A percentile compares a stretch with the other conserved stretches of the same genome.
Conservation (phyloP, 1,139 yeast species). For the Pichia sp. region DNA sequence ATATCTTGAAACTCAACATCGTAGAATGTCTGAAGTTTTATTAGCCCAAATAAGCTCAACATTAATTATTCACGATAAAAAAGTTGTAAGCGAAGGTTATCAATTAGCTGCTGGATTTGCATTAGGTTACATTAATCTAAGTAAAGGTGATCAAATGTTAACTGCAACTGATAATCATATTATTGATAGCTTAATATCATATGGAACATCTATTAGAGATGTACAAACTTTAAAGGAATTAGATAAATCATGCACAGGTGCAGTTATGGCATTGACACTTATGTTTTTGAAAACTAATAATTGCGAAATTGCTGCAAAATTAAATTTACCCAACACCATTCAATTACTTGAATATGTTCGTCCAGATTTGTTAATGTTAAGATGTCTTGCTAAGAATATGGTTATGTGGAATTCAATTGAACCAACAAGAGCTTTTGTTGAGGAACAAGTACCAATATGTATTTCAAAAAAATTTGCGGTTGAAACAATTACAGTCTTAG, state of each 20-base stretch:
- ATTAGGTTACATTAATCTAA: slow-evolving; percentile 80
- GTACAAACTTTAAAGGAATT: slow-evolving; percentile 57
- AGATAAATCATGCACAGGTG: slow-evolving; percentile 78
- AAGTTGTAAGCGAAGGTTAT: slow-evolving; percentile 70
- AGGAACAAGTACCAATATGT: slow-evolving; percentile 45
- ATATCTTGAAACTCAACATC: slow-evolving; percentile 70
- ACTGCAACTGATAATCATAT: slow-evolving; percentile 66
- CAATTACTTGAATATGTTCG: slow-evolving; percentile 66
- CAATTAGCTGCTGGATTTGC: slow-evolving; percentile 86
- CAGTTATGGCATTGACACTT: slow-evolving; percentile 68
- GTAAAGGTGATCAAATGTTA: slow-evolving; percentile 60
- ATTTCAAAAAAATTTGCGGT: slow-evolving; percentile 24
- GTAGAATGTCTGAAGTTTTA: slow-evolving; percentile 81
- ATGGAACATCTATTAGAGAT: slow-evolving; percentile 63
- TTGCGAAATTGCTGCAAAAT: slow-evolving; percentile 50
- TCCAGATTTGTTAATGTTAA: slow-evolving; percentile 69
- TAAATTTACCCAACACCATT: slow-evolving; percentile 57
- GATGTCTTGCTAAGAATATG: slow-evolving; percentile 62
- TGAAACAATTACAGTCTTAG: slow-evolving; percentile 31
- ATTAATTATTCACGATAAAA: slow-evolving; percentile 51
- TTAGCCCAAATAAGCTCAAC: slow-evolving; percentile 59
- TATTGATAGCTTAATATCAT: slow-evolving; percentile 55
- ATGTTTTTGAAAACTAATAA: slow-evolving; percentile 69
- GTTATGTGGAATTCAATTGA: slow-evolving; percentile 75
- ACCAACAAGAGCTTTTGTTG: slow-evolving; percentile 54